Evolutionary conservation across 192 early-diverging fungal species (phyloP).

Genomic region (Helicostylum pulchrum): DNA sequence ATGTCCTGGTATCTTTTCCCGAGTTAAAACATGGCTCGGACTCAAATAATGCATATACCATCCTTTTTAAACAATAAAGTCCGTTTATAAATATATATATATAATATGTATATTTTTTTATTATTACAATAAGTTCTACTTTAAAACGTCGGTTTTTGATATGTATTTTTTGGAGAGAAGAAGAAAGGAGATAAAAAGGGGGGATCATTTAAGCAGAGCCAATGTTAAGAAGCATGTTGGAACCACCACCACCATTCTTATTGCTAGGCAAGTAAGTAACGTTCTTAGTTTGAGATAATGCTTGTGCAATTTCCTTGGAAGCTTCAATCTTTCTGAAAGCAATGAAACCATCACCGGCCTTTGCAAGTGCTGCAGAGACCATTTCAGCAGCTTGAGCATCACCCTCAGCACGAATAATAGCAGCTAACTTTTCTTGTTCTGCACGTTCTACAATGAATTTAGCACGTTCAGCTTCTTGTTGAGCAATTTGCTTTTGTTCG

Average conservation of each 20-base stretch:
- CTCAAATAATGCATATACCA: background rate
- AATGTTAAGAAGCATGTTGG: conserved; percentile 78
- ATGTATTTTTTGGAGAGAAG: no score
- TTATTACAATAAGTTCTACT: background rate
- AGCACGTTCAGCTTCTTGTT: conserved; percentile 99
- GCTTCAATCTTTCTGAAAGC: conserved; percentile 97
- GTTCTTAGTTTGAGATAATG: conserved; percentile 75
- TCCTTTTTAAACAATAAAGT: background rate
- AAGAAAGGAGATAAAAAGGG: no score
- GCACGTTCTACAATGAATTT: conserved; percentile 95
- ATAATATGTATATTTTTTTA: conserved; percentile 6
- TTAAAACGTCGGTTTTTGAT: no score
- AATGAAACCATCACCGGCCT: conserved; percentile 89
- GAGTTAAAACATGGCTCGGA: background rate
- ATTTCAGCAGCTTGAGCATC: conserved; percentile 91
- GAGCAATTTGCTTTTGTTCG: conserved; percentile 98
- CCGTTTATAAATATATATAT: background rate
- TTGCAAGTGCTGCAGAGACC: conserved; percentile 84
- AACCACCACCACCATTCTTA: conserved; percentile 46
- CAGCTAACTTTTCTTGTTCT: conserved; percentile 96
- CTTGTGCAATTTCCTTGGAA: conserved; percentile 91
- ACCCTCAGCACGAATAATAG: conserved; percentile 96
- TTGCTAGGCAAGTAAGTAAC: conserved; percentile 87
- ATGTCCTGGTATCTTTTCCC: conserved; percentile 8
- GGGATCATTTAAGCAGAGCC: conserved; percentile 1